These are phyloP conservation scores for Phytophthora ramorum DNA, from an alignment of 352 stramenopile species.

Conservation along the genomic window DNA sequence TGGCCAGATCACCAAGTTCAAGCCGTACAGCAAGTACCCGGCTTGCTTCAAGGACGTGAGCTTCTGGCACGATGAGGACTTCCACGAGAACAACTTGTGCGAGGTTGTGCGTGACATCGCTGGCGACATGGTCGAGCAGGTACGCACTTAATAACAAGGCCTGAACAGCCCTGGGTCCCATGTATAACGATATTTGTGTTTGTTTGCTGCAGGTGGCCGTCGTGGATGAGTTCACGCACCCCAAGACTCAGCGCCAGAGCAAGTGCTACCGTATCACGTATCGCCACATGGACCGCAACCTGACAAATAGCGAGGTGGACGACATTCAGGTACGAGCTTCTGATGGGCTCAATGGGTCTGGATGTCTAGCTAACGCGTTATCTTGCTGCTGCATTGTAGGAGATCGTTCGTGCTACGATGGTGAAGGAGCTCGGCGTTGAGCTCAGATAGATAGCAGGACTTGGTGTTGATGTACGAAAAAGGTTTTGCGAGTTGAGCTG, in stretches of 20 bases:
- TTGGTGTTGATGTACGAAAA: conserved; percentile 9
- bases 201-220: conserved; percentile 53
- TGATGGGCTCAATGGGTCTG: not conserved
- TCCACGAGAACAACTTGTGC: conserved; percentile 98
- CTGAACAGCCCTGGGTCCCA: not conserved
- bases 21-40: conserved; percentile 99
- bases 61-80: conserved; percentile 94
- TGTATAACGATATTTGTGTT: conserved; percentile 4
- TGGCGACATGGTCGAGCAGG: conserved; percentile 97
- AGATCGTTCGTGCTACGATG: conserved; percentile 80
- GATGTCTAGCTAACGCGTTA: not conserved
- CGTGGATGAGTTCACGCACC: conserved; percentile 98
- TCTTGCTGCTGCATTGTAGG: conserved; percentile 26
- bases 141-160: conserved; percentile 23
- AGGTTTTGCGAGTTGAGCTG: not conserved
- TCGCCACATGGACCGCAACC: conserved; percentile 97
- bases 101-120: conserved; percentile 96
- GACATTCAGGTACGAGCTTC: conserved; percentile 88
- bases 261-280: conserved; percentile 99
- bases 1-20: conserved; percentile 96
- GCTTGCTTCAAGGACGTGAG: conserved; percentile 99
- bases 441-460: conserved; percentile 80
- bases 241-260: conserved; percentile 95
- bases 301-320: conserved; percentile 99
- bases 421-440: conserved; percentile 86